These are phyloP conservation scores for Pythium apleroticum DNA, from an alignment of 352 stramenopile genomes.

Conservation along the genomic window DNA sequence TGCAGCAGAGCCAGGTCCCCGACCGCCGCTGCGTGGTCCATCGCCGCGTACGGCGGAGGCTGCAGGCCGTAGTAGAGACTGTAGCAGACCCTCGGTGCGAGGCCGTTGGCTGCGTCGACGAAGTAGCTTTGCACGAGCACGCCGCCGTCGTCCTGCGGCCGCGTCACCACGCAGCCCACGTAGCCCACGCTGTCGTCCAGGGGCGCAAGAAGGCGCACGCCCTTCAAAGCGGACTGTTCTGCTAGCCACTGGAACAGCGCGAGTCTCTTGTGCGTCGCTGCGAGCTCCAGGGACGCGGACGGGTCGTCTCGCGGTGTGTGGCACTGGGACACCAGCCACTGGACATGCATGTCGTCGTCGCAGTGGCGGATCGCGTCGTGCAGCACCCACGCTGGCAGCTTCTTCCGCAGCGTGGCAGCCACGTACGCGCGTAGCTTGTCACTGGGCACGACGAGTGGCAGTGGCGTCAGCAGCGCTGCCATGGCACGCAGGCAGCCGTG, in stretches of 20 bases:
- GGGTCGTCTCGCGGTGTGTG: background rate
- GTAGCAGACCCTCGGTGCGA: background rate
- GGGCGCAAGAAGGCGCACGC: background rate
- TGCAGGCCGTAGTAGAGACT: background rate
- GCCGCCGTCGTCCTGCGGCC: background rate
- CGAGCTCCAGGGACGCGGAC: background rate
- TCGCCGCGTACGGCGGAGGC: constrained; percentile 9
- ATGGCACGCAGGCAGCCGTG: constrained; percentile 1
- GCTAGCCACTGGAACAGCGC: constrained; percentile 10
- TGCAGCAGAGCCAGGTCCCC: constrained; percentile 10
- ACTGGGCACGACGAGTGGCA: too few relatives aligned
- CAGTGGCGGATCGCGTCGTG: background rate
- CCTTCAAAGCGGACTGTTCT: background rate
- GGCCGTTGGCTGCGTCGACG: background rate
- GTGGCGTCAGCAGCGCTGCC: background rate
- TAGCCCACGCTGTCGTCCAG: background rate
- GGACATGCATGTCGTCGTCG: background rate
- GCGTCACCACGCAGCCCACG: constrained; percentile 1
- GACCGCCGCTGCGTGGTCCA: constrained; percentile 8
- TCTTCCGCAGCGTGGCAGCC: background rate
- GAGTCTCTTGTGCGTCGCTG: background rate
- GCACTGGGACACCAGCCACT: background rate
- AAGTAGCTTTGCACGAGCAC: background rate
- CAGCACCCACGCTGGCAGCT: constrained; percentile 6
- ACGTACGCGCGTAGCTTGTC: background rate